Evolutionary conservation across 148 eudicot species (phyloP).

Genomic region (Rhododendron molle): DNA sequence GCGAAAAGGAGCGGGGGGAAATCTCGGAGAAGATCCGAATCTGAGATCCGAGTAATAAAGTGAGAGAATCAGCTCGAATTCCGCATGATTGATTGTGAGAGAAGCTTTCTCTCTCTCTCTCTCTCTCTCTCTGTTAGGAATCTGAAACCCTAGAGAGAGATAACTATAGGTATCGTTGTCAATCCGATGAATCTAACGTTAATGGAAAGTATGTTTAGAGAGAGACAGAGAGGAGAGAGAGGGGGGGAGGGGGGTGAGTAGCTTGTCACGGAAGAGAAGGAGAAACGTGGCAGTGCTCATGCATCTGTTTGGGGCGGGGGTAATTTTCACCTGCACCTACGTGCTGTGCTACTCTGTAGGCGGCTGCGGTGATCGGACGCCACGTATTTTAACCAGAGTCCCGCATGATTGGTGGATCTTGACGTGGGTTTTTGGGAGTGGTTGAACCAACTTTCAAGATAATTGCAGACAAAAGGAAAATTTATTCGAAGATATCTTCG

Average conservation of each 20-base stretch:
- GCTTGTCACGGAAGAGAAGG: slow-evolving; percentile 3
- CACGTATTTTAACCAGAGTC: background rate
- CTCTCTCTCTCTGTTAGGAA: background rate
- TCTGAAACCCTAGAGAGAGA: slow-evolving; percentile 39
- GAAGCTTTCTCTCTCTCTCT: background rate
- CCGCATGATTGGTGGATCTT: background rate
- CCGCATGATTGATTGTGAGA: background rate
- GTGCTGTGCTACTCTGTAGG: background rate
- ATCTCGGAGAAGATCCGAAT: slow-evolving; percentile 15
- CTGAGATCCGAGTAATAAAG: slow-evolving; percentile 9
- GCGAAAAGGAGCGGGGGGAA: background rate
- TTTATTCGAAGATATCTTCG: background rate
- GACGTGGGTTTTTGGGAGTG: background rate
- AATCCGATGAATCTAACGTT: background rate
- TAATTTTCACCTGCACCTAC: background rate
- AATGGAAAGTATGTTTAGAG: background rate
- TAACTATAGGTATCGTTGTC: background rate
- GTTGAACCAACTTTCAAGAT: background rate
- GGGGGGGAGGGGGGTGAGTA: background rate
- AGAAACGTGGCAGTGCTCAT: slow-evolving; percentile 23
- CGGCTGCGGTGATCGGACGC: background rate
- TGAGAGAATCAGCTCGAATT: slow-evolving; percentile 19
- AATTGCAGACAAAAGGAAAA: background rate
- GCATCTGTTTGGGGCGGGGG: background rate
- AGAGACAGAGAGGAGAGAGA: slow-evolving; percentile 11